Evolutionary conservation across 768 basidiomycete species (phyloP).

Genomic region (Dioszegia hungarica): DNA sequence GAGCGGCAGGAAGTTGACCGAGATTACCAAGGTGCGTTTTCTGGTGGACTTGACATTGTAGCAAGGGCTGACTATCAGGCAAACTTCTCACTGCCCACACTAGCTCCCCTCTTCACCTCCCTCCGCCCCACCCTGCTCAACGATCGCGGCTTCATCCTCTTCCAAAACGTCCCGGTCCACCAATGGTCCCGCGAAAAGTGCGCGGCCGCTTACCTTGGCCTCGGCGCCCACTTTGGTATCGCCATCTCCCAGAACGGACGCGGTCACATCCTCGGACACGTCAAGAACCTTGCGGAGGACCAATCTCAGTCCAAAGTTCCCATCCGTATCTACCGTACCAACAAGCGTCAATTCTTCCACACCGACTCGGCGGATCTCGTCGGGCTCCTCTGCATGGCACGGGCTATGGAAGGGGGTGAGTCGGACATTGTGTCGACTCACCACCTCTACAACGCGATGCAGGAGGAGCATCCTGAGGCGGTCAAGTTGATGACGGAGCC

Average conservation of each 20-base stretch:
- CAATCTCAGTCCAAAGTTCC: conserved; percentile 39
- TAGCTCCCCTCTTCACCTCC: conserved; percentile 18
- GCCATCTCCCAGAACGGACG: conserved; percentile 40
- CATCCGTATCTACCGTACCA: conserved; percentile 32
- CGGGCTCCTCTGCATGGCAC: conserved; percentile 46
- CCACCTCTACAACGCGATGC: conserved; percentile 42
- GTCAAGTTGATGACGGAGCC: conserved; percentile 36
- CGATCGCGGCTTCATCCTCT: conserved; percentile 47
- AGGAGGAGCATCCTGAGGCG: conserved; percentile 42
- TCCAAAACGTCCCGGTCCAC: conserved; percentile 40
- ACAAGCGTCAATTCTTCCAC: conserved; percentile 46
- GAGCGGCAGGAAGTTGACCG: conserved; percentile 22
- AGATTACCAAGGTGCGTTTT: conserved; percentile 26
- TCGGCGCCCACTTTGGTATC: conserved; percentile 44
- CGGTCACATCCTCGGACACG: conserved; percentile 47
- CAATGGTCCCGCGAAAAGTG: conserved; percentile 38
- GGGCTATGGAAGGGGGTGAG: conserved; percentile 46
- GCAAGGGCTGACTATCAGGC: conserved; percentile 21
- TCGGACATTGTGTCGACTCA: conserved; percentile 44
- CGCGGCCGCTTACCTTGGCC: conserved; percentile 39
- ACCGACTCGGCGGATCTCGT: conserved; percentile 45
- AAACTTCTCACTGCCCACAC: conserved; percentile 35
- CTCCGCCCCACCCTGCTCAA: conserved; percentile 37
- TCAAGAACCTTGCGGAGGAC: conserved; percentile 48
- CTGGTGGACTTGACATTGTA: background rate